Evolutionary conservation across 441 rosid genomes (phyloP).

Genomic region (Erodium trifolium): DNA sequence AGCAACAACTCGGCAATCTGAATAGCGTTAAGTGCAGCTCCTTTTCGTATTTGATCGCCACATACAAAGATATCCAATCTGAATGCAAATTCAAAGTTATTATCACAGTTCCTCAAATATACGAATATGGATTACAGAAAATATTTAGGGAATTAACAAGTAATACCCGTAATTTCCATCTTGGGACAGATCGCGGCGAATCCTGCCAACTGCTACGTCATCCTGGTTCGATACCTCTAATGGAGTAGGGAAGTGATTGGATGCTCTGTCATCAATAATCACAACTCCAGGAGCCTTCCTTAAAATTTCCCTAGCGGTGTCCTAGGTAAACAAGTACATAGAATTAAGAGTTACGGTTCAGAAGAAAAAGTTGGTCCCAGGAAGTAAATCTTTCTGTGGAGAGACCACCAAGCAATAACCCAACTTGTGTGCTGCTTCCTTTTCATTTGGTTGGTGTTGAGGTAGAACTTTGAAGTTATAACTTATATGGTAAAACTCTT

Average conservation of each 20-base stretch:
- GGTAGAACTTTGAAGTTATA: too few relatives aligned
- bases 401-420: not conserved
- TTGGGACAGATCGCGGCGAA: slow-evolving; percentile 72
- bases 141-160: not conserved
- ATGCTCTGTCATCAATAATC: slow-evolving; percentile 66
- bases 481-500: too few relatives aligned
- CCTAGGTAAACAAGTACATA: slow-evolving; percentile 30
- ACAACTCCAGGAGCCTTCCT: slow-evolving; percentile 70
- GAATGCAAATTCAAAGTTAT: slow-evolving; percentile 17
- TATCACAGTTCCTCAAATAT: not conserved
- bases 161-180: slow-evolving; percentile 68
- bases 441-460: too few relatives aligned
- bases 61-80: slow-evolving; percentile 93
- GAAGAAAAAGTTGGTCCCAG: not conserved
- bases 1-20: slow-evolving; percentile 91
- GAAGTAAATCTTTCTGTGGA: not conserved
- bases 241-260: slow-evolving; percentile 88
- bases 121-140: not conserved
- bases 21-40: slow-evolving; percentile 93
- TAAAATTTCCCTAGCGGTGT: slow-evolving; percentile 65
- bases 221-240: slow-evolving; percentile 80
- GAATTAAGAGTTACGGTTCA: not conserved
- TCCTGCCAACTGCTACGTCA: slow-evolving; percentile 89
- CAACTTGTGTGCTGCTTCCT: not conserved
- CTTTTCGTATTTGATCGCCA: slow-evolving; percentile 94